Conservation (phyloP, 108 stramenopile species). For the Cyclotella sp. region DNA sequence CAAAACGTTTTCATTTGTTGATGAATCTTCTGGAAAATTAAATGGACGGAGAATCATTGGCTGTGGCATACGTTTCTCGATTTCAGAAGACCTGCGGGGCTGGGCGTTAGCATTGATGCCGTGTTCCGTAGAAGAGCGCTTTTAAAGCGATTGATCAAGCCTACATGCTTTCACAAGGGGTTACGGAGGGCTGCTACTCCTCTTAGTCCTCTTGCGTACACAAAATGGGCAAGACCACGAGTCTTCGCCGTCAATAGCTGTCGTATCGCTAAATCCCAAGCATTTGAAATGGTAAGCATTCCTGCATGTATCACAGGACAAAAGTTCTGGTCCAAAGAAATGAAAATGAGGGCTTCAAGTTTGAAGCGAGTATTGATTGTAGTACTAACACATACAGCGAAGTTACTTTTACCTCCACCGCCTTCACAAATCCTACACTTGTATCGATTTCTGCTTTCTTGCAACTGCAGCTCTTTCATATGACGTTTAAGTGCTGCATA, state of each 20-base stretch:
- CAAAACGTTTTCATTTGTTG: too few relatives aligned
- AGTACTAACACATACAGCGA: not conserved
- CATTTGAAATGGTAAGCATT: conserved; percentile 27
- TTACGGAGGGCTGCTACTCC: not conserved
- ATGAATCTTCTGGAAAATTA: too few relatives aligned
- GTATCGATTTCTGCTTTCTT: conserved; percentile 17
- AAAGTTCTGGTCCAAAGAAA: not conserved
- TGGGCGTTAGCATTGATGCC: too few relatives aligned
- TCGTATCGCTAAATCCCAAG: not conserved
- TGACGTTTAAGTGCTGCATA: conserved; percentile 11
- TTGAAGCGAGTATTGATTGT: too few relatives aligned
- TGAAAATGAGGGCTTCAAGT: too few relatives aligned
- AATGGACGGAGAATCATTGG: too few relatives aligned
- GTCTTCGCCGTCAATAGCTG: not conserved
- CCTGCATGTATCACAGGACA: conserved; percentile 23
- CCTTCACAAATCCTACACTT: conserved; percentile 35
- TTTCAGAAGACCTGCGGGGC: too few relatives aligned
- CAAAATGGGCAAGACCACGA: conserved; percentile 8
- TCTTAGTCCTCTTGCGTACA: not conserved
- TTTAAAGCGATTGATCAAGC: not conserved
- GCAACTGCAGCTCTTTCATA: conserved; percentile 1
- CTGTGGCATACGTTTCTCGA: too few relatives aligned
- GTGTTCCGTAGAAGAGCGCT: not conserved
- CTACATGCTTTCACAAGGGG: not conserved
- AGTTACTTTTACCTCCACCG: conserved; percentile 22